A percentile compares a stretch with the other conserved stretches of the same genome.
These are phyloP conservation scores for Oryza meridionalis DNA, from an alignment of 176 grass and related monocot species.

Conservation along the genomic window DNA sequence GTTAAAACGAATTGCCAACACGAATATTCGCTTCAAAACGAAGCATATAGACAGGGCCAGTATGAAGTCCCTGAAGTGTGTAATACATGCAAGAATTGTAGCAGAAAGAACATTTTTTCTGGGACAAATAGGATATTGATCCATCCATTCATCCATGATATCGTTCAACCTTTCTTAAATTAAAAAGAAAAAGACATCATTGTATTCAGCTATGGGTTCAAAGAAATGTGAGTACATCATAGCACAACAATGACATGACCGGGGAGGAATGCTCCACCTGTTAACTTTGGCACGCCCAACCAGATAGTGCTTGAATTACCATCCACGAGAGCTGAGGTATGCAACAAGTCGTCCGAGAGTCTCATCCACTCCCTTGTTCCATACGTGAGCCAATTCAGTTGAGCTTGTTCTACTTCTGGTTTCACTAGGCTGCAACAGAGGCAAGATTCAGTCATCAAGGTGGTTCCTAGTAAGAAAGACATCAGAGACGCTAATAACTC, in stretches of 20 bases:
- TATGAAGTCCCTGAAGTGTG: background rate
- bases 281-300: background rate
- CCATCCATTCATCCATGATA: background rate
- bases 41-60: background rate
- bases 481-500: background rate
- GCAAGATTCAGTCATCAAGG: background rate
- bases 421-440: slow-evolving; percentile 33
- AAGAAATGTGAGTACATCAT: slow-evolving; percentile 18
- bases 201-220: background rate
- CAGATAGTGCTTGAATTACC: slow-evolving; percentile 41
- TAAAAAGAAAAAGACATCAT: slow-evolving; percentile 26
- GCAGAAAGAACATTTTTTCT: background rate
- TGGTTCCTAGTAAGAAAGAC: background rate
- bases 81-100: background rate
- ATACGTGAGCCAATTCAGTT: slow-evolving; percentile 46
- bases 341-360: slow-evolving; percentile 55
- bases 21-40: background rate
- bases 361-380: slow-evolving; percentile 65
- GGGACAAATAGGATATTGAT: slow-evolving; percentile 11
- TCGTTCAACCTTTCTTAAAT: background rate
- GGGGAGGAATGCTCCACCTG: background rate
- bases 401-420: slow-evolving; percentile 6
- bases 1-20: background rate
- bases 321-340: slow-evolving; percentile 64
- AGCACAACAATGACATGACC: slow-evolving; percentile 15